Conservation (phyloP, 768 basidiomycete species). For the Lentinula sp. region DNA sequence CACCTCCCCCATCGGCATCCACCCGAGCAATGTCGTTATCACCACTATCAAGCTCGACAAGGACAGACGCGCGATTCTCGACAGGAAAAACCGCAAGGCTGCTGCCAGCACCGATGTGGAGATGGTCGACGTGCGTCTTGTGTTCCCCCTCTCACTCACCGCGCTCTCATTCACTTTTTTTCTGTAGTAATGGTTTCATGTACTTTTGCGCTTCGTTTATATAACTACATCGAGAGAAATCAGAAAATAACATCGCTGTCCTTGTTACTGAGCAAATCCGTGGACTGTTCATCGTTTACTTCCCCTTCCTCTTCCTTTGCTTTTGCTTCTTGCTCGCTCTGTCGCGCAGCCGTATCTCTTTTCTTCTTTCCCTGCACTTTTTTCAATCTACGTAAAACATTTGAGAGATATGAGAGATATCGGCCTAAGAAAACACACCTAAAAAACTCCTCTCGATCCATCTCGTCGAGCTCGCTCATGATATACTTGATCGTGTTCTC, state of each 20-base stretch:
- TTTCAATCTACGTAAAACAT: constrained; percentile 58
- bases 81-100: constrained; percentile 74
- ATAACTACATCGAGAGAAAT: constrained; percentile 10
- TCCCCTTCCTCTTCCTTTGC: constrained; percentile 22
- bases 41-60: constrained; percentile 90
- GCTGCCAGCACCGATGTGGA: constrained; percentile 52
- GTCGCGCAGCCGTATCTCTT: constrained; percentile 53
- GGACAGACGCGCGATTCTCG: constrained; percentile 83
- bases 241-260: constrained; percentile 94
- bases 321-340: constrained; percentile 20
- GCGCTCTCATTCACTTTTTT: constrained; percentile 1
- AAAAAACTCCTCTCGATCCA: constrained; percentile 96
- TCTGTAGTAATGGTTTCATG: constrained; percentile 32
- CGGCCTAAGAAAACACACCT: constrained; percentile 35
- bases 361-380: constrained; percentile 99
- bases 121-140: constrained; percentile 67
- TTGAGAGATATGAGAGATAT: background rate
- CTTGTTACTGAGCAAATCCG: constrained; percentile 76
- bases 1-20: constrained; percentile 87
- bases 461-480: constrained; percentile 94
- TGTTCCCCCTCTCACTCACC: background rate
- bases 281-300: constrained; percentile 30
- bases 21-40: constrained; percentile 96
- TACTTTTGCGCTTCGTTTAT: constrained; percentile 39
- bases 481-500: constrained; percentile 99